phyloP scores from a whole-genome alignment of 352 stramenopile genomes.

The Pythium aquatile region DNA sequence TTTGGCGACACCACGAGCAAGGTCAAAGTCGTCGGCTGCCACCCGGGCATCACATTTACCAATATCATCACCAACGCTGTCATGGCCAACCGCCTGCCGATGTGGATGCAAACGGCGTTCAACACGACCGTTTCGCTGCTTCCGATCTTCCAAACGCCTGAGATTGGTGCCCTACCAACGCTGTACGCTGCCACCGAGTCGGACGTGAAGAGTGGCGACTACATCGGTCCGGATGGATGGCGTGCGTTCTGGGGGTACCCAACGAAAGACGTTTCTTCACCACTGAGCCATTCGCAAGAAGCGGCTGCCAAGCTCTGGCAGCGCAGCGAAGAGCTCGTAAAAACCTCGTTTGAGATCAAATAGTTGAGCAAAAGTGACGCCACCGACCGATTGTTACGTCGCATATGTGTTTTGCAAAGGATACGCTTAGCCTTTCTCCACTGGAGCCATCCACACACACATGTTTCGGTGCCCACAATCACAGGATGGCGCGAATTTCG shows the following conservation, averaged over 20 bases:
- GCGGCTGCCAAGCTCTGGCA: slow-evolving; percentile 19
- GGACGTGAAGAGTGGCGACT: slow-evolving; percentile 44
- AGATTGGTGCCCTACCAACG: slow-evolving; percentile 49
- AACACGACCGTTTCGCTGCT: slow-evolving; percentile 40
- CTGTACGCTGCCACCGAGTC: slow-evolving; percentile 49
- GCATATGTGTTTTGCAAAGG: not conserved
- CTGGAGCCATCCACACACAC: too few relatives aligned
- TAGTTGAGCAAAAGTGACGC: not conserved
- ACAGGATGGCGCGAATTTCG: not conserved
- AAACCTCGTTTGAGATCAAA: slow-evolving; percentile 13
- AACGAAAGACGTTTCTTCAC: slow-evolving; percentile 34
- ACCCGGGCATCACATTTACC: slow-evolving; percentile 50
- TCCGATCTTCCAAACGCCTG: slow-evolving; percentile 41
- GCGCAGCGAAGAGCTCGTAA: slow-evolving; percentile 24
- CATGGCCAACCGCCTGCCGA: slow-evolving; percentile 23
- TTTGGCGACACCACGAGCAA: slow-evolving; percentile 32
- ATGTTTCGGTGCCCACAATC: slow-evolving; percentile 1
- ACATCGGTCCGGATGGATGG: slow-evolving; percentile 51
- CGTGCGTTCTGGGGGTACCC: slow-evolving; percentile 45
- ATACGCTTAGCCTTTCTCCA: too few relatives aligned
- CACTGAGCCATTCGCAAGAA: slow-evolving; percentile 25
- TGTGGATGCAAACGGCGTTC: slow-evolving; percentile 35
- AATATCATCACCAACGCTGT: slow-evolving; percentile 55
- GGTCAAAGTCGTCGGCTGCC: slow-evolving; percentile 47
- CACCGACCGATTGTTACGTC: not conserved